These are phyloP conservation scores for Tilletia horrida DNA, from an alignment of 1,284 basidiomycete genomes.

Conservation along the genomic window DNA sequence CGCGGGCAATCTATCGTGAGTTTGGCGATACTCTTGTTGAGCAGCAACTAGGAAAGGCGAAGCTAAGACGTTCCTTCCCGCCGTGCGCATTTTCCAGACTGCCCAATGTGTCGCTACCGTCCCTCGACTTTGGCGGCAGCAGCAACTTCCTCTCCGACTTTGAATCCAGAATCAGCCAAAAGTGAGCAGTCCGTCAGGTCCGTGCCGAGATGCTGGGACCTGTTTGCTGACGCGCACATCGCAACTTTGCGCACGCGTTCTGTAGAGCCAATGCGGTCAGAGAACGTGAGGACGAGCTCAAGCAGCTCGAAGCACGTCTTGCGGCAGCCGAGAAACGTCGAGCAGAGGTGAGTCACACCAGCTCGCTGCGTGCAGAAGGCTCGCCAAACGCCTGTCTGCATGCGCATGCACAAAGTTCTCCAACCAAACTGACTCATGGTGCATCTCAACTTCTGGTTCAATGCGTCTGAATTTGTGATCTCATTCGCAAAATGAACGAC, in stretches of 20 bases:
- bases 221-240: not conserved
- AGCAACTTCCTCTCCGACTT: constrained; percentile 6
- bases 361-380: too few species aligned
- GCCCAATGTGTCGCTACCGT: not conserved
- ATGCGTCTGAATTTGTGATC: too few species aligned
- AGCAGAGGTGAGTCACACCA: constrained; percentile 31
- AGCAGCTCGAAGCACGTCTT: constrained; percentile 43
- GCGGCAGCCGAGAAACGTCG: constrained; percentile 43
- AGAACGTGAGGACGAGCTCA: constrained; percentile 43
- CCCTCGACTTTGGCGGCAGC: constrained; percentile 11
- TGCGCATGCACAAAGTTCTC: too few species aligned
- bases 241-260: constrained; percentile 19
- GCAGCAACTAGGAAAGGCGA: too few species aligned
- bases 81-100: too few species aligned
- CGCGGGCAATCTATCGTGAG: constrained; percentile 7
- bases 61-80: too few species aligned
- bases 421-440: too few species aligned
- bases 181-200: constrained; percentile 28
- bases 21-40: not conserved
- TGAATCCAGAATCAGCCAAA: not conserved
- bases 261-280: constrained; percentile 27
- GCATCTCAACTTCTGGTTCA: too few species aligned
- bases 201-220: not conserved
- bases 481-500: too few species aligned
- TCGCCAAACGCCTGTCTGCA: too few species aligned